Conservation (phyloP, 257 asterid species). For the Solanum chmielewskii region DNA sequence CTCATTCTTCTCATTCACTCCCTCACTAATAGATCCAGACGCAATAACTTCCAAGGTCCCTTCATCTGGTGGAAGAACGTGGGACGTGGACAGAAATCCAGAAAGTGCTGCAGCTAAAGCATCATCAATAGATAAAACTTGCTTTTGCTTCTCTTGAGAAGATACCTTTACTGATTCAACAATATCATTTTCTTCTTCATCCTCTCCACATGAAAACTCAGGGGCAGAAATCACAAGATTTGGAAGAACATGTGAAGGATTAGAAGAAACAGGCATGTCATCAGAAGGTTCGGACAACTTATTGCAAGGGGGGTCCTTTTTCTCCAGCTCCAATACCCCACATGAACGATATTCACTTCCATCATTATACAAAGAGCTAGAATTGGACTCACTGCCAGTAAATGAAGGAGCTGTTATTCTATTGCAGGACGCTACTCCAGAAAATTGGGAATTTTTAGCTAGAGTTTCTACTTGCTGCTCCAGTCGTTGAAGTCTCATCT, state of each 20-base stretch:
- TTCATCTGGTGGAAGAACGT: not conserved
- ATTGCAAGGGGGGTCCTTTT: constrained; percentile 24
- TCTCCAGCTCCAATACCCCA: constrained; percentile 30
- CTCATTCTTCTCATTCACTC: constrained; percentile 4
- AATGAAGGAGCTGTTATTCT: constrained; percentile 65
- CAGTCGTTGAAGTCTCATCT: constrained; percentile 62
- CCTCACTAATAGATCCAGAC: not conserved
- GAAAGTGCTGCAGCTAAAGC: constrained; percentile 86
- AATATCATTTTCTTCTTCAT: constrained; percentile 33
- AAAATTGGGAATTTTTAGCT: constrained; percentile 24
- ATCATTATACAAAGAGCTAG: constrained; percentile 43
- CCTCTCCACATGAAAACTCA: constrained; percentile 54
- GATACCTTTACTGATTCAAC: constrained; percentile 20
- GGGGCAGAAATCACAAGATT: constrained; percentile 64
- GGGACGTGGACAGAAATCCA: constrained; percentile 38
- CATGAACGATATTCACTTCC: constrained; percentile 24
- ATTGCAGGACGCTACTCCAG: constrained; percentile 37
- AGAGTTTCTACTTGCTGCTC: constrained; percentile 70
- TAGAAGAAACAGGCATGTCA: constrained; percentile 10
- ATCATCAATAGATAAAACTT: constrained; percentile 52
- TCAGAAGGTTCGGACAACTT: constrained; percentile 16
- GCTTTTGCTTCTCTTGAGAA: constrained; percentile 26
- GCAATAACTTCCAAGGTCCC: not conserved
- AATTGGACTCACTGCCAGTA: constrained; percentile 50
- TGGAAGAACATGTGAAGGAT: constrained; percentile 22